These are phyloP conservation scores for Mycosarcoma mackinlayi DNA, from an alignment of 1,284 basidiomycete species.

Conservation along the genomic window DNA sequence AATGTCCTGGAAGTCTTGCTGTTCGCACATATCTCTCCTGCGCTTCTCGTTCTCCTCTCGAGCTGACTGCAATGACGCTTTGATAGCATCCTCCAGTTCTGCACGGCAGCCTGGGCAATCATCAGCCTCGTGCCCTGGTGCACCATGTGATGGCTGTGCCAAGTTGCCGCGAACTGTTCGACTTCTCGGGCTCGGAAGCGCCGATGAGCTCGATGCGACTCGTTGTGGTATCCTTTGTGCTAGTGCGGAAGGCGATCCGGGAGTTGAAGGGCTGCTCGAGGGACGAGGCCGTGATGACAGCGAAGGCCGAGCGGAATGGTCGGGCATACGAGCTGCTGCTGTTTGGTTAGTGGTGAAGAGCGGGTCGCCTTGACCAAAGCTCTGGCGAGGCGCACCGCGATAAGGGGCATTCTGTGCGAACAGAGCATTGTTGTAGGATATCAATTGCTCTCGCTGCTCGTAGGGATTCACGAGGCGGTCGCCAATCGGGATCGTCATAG, in stretches of 20 bases:
- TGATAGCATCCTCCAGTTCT: constrained; percentile 44
- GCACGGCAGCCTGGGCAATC: constrained; percentile 48
- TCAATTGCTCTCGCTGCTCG: constrained; percentile 11
- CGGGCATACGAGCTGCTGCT: not conserved
- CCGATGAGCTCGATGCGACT: not conserved
- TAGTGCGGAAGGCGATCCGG: not conserved
- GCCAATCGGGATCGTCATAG: not conserved
- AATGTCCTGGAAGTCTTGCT: constrained; percentile 26
- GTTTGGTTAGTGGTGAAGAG: constrained; percentile 14
- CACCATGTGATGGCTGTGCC: constrained; percentile 6
- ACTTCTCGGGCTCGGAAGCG: too few species aligned
- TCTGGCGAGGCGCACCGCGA: not conserved
- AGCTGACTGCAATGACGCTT: constrained; percentile 42
- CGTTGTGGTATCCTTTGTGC: not conserved
- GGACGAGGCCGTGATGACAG: not conserved
- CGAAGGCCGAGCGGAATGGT: not conserved
- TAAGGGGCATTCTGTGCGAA: not conserved
- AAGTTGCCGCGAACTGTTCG: not conserved
- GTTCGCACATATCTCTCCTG: constrained; percentile 18
- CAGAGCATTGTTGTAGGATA: not conserved
- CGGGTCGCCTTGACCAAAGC: constrained; percentile 37
- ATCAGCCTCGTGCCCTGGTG: constrained; percentile 30
- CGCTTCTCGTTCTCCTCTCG: constrained; percentile 27
- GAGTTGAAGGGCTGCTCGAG: not conserved
- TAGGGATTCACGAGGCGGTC: constrained; percentile 31